Base-by-base conservation (phyloP, 2,329 filamentous ascomycete genomes). In the Fusarium oligoseptatum region DNA sequence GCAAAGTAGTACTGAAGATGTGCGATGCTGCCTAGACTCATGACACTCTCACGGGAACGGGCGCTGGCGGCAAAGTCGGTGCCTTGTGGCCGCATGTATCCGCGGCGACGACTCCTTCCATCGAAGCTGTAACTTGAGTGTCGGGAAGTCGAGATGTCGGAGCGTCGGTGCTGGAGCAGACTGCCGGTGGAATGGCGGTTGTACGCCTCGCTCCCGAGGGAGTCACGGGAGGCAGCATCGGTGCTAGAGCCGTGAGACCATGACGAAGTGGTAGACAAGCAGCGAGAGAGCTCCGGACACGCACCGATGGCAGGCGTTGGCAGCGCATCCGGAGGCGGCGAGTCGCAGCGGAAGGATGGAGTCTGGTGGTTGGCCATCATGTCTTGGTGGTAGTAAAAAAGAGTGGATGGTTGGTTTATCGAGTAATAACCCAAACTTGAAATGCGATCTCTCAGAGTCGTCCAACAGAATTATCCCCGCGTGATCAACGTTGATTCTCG, bases 1-100 rank as follows among this genome's bases (percentile, higher is more conserved):
- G 97, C 96, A 85, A 99, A 99, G 84, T 98, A 99, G 85, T 98
- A 98, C 83, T 99, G 97, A 80, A 99, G 87, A 85, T 99, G 97
- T 66, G 95, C 95, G 78, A 99, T 99, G 83, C 95, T 98, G 64
- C 97, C 97, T 72, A 99, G 85, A 80, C 95, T 98, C 90, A 98
- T 93, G 75, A 99, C 97, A 81, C 95, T 98, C 82, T 99, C 96
- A 73, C 97, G 90, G 60, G 95, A 95, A 80, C 92, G 92, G 56
- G 97, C 97, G 66, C 95, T 98, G 69, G 94, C 93, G 29, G 97
- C 94, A 82, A 98, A 99, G 79, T 95, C 90, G 61, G 94, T 97
- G 64, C 92, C 94, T 81, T 95, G 93, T 1, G 95, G 95, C 60
- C 95, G 90, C 85, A 97, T 94, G 84, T 96, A 98, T 50, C 95